These are phyloP conservation scores for Penicillium waksmanii DNA, from an alignment of 495 filamentous ascomycete species.

Conservation along the genomic window DNA sequence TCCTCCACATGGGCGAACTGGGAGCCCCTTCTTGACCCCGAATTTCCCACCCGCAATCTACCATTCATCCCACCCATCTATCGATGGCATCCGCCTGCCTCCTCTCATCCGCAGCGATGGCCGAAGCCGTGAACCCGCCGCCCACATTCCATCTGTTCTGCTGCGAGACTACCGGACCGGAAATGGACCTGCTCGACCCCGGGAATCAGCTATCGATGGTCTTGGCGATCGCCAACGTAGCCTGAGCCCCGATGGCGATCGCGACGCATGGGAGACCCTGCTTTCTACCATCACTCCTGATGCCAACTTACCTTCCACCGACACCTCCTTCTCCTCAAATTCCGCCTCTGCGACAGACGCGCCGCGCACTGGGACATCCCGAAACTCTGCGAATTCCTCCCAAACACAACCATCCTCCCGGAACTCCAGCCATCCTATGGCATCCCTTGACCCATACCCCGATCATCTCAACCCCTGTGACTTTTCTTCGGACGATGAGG, in stretches of 20 bases:
- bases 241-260: slow-evolving; percentile 69
- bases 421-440: slow-evolving; percentile 22
- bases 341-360: slow-evolving; percentile 50
- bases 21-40: slow-evolving; percentile 39
- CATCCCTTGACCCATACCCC: slow-evolving; percentile 45
- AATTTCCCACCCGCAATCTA: slow-evolving; percentile 52
- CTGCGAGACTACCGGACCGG: slow-evolving; percentile 4
- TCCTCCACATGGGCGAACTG: background rate
- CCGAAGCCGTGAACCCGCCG: slow-evolving; percentile 18
- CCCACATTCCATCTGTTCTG: slow-evolving; percentile 5
- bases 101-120: slow-evolving; percentile 26
- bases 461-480: slow-evolving; percentile 49
- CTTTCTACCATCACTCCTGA: slow-evolving; percentile 80
- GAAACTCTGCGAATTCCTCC: slow-evolving; percentile 42
- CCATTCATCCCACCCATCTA: slow-evolving; percentile 32
- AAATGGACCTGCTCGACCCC: slow-evolving; percentile 23
- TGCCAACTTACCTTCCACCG: slow-evolving; percentile 74
- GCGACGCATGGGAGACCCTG: slow-evolving; percentile 77
- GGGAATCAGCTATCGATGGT: slow-evolving; percentile 59
- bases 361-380: slow-evolving; percentile 32
- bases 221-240: slow-evolving; percentile 84
- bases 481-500: slow-evolving; percentile 42
- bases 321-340: slow-evolving; percentile 77
- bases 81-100: slow-evolving; percentile 28
- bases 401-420: slow-evolving; percentile 31